Conservation (phyloP, 2,329 filamentous ascomycete species). For the Cladophialophora yegresii region DNA sequence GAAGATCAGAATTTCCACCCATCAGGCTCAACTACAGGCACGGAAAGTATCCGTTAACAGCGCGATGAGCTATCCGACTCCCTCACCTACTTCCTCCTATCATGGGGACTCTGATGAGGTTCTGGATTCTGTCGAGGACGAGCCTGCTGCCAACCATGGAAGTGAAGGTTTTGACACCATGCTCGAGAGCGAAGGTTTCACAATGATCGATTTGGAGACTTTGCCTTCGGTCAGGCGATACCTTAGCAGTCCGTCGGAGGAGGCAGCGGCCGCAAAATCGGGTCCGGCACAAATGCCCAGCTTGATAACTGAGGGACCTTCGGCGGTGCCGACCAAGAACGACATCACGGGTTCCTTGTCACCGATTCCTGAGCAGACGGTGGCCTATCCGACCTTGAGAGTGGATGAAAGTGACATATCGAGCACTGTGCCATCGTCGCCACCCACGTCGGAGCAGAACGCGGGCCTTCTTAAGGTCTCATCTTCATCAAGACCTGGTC, state of each 20-base stretch:
- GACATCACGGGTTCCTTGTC: neutral
- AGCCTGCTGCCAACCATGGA: slow-evolving; percentile 39
- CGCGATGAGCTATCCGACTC: slow-evolving; percentile 37
- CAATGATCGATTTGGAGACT: slow-evolving; percentile 59
- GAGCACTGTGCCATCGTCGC: slow-evolving; percentile 34
- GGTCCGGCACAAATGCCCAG: neutral
- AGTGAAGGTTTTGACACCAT: slow-evolving; percentile 57
- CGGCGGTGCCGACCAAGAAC: neutral
- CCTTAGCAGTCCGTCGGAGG: slow-evolving; percentile 23
- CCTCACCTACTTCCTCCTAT: slow-evolving; percentile 35
- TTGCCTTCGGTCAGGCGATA: slow-evolving; percentile 50
- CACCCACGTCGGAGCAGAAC: slow-evolving; percentile 24
- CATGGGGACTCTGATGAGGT: slow-evolving; percentile 31
- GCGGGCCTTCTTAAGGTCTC: slow-evolving; percentile 23
- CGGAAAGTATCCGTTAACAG: slow-evolving; percentile 35
- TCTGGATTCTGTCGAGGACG: slow-evolving; percentile 23
- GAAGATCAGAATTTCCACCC: neutral
- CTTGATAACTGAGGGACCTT: neutral
- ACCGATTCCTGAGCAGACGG: neutral
- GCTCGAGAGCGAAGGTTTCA: slow-evolving; percentile 60
- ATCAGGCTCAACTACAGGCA: slow-evolving; percentile 12
- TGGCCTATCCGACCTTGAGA: slow-evolving; percentile 8
- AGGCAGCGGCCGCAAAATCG: neutral
- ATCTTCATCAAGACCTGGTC: slow-evolving; percentile 16
- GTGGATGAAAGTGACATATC: slow-evolving; percentile 33